Conservation (phyloP, 148 eudicot genomes). For the Spergularia bocconei region DNA sequence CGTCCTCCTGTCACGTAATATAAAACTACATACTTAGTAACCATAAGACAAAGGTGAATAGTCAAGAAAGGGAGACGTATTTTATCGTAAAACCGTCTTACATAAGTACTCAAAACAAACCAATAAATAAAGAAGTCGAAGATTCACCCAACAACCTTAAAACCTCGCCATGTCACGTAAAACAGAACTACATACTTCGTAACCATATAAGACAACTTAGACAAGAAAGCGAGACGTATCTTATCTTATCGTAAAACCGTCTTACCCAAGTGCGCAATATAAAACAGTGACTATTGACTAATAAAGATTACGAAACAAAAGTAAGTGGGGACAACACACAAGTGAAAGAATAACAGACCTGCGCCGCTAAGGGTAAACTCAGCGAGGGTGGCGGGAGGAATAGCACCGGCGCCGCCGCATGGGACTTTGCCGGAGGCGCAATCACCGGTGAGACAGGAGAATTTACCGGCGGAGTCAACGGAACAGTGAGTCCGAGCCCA, state of each 20-base stretch:
- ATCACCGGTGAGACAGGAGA: conserved; percentile 78
- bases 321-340: background rate
- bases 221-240: too few species aligned
- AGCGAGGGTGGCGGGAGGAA: conserved; percentile 87
- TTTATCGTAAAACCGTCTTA: background rate
- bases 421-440: conserved; percentile 75
- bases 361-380: conserved; percentile 96
- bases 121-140: background rate
- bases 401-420: conserved; percentile 79
- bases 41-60: too few species aligned
- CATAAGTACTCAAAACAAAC: background rate
- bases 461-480: conserved; percentile 37
- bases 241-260: background rate
- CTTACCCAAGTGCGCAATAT: background rate
- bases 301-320: too few species aligned
- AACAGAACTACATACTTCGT: too few species aligned
- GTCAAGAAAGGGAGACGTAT: too few species aligned
- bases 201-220: too few species aligned
- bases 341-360: conserved; percentile 1
- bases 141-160: background rate
- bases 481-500: conserved; percentile 90
- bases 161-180: background rate
- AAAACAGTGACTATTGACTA: too few species aligned
- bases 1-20: background rate
- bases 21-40: too few species aligned